Percentiles rank a stretch among this genome's conserved stretches.
Evolutionary conservation across 108 stramenopile genomes (phyloP).

Genomic region (Chaetoceros tenuissimus): DNA sequence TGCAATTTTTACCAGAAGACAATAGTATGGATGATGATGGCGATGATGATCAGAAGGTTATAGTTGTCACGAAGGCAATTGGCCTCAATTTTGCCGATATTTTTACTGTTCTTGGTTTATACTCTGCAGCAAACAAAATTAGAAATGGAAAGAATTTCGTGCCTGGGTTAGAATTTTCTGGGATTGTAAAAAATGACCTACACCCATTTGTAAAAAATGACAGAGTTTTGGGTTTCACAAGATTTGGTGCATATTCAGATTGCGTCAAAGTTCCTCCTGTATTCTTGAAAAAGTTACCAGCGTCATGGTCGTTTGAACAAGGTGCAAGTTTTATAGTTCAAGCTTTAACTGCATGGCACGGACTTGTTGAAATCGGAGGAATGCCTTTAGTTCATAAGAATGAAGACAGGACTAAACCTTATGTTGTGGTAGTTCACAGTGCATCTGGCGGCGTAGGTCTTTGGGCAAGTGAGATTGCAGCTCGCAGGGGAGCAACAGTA

Average conservation of each 20-base stretch:
- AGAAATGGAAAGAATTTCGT: slow-evolving; percentile 12
- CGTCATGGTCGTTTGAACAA: slow-evolving; percentile 17
- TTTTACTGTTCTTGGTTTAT: slow-evolving; percentile 30
- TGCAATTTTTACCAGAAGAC: slow-evolving; percentile 1
- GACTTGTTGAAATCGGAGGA: slow-evolving; percentile 15
- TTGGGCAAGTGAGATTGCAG: slow-evolving; percentile 25
- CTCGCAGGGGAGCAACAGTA: slow-evolving; percentile 16
- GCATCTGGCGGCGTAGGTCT: slow-evolving; percentile 29
- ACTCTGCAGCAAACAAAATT: slow-evolving; percentile 22
- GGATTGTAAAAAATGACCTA: slow-evolving; percentile 10
- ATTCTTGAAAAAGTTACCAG: slow-evolving; percentile 5
- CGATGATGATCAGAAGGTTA: slow-evolving; percentile 2
- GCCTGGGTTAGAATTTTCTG: slow-evolving; percentile 38
- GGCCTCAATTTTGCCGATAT: slow-evolving; percentile 44
- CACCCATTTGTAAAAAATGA: slow-evolving; percentile 2
- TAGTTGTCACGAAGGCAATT: slow-evolving; percentile 15
- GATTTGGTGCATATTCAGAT: slow-evolving; percentile 33
- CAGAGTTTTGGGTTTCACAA: too few species aligned
- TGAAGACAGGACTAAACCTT: background rate
- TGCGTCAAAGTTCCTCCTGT: slow-evolving; percentile 14
- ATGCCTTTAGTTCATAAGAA: slow-evolving; percentile 7
- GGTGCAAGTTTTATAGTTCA: slow-evolving; percentile 31
- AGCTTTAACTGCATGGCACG: slow-evolving; percentile 29
- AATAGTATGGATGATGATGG: too few species aligned
- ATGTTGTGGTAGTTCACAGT: slow-evolving; percentile 18